Percentiles rank a stretch among this genome's conserved stretches.
Conservation (phyloP, 805 yeast species). For the Saccharomycopsis malanga region DNA sequence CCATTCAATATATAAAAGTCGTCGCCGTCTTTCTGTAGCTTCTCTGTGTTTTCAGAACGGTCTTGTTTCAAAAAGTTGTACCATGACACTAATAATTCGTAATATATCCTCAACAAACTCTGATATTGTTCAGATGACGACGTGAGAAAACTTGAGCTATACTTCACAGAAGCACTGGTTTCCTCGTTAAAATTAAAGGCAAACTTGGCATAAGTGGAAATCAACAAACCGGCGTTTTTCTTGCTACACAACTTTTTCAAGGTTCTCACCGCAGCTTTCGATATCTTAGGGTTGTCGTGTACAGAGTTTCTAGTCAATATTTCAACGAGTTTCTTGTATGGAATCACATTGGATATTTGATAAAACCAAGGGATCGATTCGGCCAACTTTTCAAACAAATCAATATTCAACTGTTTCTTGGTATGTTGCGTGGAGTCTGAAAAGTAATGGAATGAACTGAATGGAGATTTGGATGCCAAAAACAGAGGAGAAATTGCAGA, state of each 20-base stretch:
- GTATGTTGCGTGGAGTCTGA: slow-evolving; percentile 17
- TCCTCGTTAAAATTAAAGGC: slow-evolving; percentile 64
- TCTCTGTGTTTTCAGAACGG: slow-evolving; percentile 20
- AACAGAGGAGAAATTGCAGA: slow-evolving; percentile 12
- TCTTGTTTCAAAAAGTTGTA: slow-evolving; percentile 46
- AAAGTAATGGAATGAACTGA: slow-evolving; percentile 18
- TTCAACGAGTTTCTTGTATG: slow-evolving; percentile 63
- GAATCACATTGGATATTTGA: slow-evolving; percentile 37
- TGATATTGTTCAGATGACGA: slow-evolving; percentile 48
- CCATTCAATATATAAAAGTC: slow-evolving; percentile 22
- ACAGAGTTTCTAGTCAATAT: slow-evolving; percentile 69
- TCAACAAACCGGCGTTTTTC: slow-evolving; percentile 60
- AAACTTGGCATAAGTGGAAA: slow-evolving; percentile 68
- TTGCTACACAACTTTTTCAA: slow-evolving; percentile 59
- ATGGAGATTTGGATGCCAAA: slow-evolving; percentile 14
- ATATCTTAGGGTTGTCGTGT: slow-evolving; percentile 56
- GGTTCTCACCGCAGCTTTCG: slow-evolving; percentile 56
- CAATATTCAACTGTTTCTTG: slow-evolving; percentile 37
- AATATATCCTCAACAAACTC: slow-evolving; percentile 57
- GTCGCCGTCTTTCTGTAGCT: slow-evolving; percentile 25
- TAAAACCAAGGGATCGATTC: slow-evolving; percentile 71
- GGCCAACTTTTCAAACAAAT: slow-evolving; percentile 61
- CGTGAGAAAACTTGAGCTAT: slow-evolving; percentile 52
- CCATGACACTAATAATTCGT: slow-evolving; percentile 81
- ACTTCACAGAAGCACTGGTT: slow-evolving; percentile 29